Evolutionary conservation across 305 asterid genomes (phyloP), one percentile per base, ranked within the genome.

Genomic region (Fraxinus sp.): DNA sequence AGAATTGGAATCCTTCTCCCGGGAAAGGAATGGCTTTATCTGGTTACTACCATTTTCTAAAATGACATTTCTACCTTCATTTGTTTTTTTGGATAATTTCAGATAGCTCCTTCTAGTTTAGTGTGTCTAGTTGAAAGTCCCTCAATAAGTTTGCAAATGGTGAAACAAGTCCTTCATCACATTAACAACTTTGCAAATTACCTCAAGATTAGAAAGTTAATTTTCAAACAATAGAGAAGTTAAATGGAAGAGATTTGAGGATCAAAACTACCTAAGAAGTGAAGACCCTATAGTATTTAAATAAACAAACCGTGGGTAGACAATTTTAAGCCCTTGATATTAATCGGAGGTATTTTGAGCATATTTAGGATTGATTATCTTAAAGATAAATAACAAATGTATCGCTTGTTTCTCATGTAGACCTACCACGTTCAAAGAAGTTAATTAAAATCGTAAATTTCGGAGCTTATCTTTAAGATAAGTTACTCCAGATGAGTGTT

Each of bases 11-110:
- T 44, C 79, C 22, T 41, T 76, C 22, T 76, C 18, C 62, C 66
- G 70, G 70, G 37, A 49, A 26, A 46, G 66, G 22, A 46, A 10
- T 9, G 26, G 36, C 33, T 11, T 35, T 39, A 44, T 74, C 74
- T 57, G 72, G 83, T 46, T 33, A 7, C 82, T 36, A 5, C 70
- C 77, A 44, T 33, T 28, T 41, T 0, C 7, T 71, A 0, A 35
- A 83, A 83, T 83, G 86, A 86, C 88, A 3, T 10, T 78, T 83
- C 0, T 80, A 32, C 18, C 86, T 86, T 39, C 30, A 13, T 8
- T 62, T 20, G 11, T 20, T 24, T 64, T 22, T 64, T 26, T 3
- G 16, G 1, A 64, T 26, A 24, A 66, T 66, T 66, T 66, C 73
- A 66, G 30, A 66, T 24, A 3, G 30, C 36, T 14, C 73, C 73